These are phyloP conservation scores for Filosporella fistucella DNA, from an alignment of 495 filamentous ascomycete species.

Conservation along the genomic window DNA sequence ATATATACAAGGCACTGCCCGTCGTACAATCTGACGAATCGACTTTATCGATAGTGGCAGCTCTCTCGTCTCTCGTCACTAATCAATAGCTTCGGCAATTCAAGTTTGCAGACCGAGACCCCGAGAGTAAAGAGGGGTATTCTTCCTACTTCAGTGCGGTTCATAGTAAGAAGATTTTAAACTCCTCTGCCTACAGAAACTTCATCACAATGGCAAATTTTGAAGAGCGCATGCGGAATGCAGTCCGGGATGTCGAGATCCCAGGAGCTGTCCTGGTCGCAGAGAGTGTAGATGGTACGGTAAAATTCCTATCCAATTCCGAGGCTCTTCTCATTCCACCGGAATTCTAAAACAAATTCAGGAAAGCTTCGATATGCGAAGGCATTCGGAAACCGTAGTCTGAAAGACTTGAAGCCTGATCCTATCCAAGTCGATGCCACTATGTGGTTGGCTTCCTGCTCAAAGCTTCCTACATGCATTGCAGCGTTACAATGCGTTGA, in stretches of 20 bases:
- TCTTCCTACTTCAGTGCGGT: too few species aligned
- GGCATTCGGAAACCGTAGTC: slow-evolving; percentile 15
- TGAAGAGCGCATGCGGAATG: slow-evolving; percentile 18
- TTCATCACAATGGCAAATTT: too few species aligned
- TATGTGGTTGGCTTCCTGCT: slow-evolving; percentile 42
- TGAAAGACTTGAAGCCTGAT: slow-evolving; percentile 7
- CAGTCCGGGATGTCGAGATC: slow-evolving; percentile 18
- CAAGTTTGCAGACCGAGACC: neutral
- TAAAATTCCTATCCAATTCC: neutral
- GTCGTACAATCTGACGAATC: too few species aligned
- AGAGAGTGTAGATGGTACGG: slow-evolving; percentile 1
- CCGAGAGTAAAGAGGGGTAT: too few species aligned
- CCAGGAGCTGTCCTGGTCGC: slow-evolving; percentile 18
- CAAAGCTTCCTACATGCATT: slow-evolving; percentile 44
- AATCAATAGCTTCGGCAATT: neutral
- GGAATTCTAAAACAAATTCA: neutral
- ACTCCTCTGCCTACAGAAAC: too few species aligned
- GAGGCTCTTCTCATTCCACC: neutral
- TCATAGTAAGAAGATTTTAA: too few species aligned
- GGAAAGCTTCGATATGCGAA: slow-evolving; percentile 6
- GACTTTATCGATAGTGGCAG: too few species aligned
- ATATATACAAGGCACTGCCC: too few species aligned
- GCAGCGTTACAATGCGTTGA: slow-evolving; percentile 59
- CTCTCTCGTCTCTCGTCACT: too few species aligned
- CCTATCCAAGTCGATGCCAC: slow-evolving; percentile 4